Evolutionary conservation across 2,329 filamentous ascomycete species (phyloP).

Genomic region (Pyricularia pennisetigena): DNA sequence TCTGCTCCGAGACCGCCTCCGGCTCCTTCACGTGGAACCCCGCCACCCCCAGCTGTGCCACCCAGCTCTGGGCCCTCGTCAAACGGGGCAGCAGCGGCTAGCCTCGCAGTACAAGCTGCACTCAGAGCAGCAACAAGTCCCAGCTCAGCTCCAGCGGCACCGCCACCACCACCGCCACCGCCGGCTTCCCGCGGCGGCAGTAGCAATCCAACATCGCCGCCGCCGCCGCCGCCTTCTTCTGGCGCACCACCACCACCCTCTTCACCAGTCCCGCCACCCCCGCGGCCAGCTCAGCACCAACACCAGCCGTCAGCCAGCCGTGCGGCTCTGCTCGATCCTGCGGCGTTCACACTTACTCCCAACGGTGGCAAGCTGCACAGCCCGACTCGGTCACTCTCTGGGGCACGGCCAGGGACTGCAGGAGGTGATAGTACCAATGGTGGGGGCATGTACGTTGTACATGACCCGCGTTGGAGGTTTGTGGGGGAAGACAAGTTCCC

Average conservation of each 20-base stretch:
- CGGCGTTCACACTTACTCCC: slow-evolving; percentile 60
- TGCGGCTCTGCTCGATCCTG: slow-evolving; percentile 61
- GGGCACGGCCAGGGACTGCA: slow-evolving; percentile 16
- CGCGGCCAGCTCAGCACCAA: slow-evolving; percentile 14
- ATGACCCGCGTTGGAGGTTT: slow-evolving; percentile 80
- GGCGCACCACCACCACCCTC: slow-evolving; percentile 26
- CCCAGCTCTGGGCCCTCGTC: slow-evolving; percentile 25
- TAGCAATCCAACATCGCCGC: slow-evolving; percentile 21
- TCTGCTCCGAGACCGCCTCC: slow-evolving; percentile 34
- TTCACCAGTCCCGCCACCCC: slow-evolving; percentile 19
- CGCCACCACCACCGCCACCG: slow-evolving; percentile 22
- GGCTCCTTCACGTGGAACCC: slow-evolving; percentile 15
- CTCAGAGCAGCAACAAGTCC: slow-evolving; percentile 22
- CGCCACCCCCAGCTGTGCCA: slow-evolving; percentile 23
- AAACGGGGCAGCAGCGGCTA: slow-evolving; percentile 20
- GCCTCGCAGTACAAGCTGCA: slow-evolving; percentile 29
- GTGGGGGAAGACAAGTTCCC: slow-evolving; percentile 73
- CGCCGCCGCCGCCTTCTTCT: slow-evolving; percentile 30
- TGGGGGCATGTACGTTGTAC: slow-evolving; percentile 44
- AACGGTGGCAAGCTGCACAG: slow-evolving; percentile 49
- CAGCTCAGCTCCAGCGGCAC: slow-evolving; percentile 24
- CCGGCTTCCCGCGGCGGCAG: slow-evolving; percentile 26
- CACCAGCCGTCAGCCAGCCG: slow-evolving; percentile 36
- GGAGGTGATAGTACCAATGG: slow-evolving; percentile 16
- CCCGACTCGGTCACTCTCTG: slow-evolving; percentile 27